Evolutionary conservation across 495 filamentous ascomycete genomes (phyloP).

Genomic region (Lepraria neglecta): DNA sequence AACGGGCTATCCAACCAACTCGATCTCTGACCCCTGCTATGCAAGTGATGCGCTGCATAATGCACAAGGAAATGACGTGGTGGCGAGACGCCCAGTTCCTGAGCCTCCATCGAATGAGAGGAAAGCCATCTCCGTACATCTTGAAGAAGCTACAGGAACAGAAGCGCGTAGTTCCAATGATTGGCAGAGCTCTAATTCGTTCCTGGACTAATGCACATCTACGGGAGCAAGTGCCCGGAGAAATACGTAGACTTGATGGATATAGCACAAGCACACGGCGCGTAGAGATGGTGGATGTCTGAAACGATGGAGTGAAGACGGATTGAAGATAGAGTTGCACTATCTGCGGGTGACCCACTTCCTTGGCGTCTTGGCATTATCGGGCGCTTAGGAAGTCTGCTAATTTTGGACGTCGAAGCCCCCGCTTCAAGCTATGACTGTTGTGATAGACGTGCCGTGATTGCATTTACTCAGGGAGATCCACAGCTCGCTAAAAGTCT

Average conservation of each 20-base stretch:
- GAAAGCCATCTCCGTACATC: background rate
- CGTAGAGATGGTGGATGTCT: constrained; percentile 12
- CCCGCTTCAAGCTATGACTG: too few species aligned
- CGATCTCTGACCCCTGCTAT: background rate
- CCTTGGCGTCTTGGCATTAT: constrained; percentile 9
- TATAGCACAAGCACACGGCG: background rate
- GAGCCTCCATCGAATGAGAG: background rate
- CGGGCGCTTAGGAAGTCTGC: background rate
- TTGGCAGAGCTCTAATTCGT: constrained; percentile 13
- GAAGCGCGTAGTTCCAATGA: constrained; percentile 21
- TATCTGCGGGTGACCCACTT: background rate
- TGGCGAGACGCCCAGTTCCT: constrained; percentile 12
- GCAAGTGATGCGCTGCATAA: constrained; percentile 14
- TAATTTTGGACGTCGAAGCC: constrained; percentile 3
- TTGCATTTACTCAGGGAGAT: too few species aligned
- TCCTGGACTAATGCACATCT: constrained; percentile 10
- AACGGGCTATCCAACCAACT: background rate
- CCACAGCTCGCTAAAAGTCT: too few species aligned
- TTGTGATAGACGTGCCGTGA: too few species aligned
- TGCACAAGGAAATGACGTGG: background rate
- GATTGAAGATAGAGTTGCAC: background rate
- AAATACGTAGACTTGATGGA: background rate
- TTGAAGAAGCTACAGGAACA: background rate
- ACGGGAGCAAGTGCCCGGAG: background rate
- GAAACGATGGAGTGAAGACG: background rate